Conservation (phyloP, 176 grass and related monocot species). For the Coix lacrymajobi region DNA sequence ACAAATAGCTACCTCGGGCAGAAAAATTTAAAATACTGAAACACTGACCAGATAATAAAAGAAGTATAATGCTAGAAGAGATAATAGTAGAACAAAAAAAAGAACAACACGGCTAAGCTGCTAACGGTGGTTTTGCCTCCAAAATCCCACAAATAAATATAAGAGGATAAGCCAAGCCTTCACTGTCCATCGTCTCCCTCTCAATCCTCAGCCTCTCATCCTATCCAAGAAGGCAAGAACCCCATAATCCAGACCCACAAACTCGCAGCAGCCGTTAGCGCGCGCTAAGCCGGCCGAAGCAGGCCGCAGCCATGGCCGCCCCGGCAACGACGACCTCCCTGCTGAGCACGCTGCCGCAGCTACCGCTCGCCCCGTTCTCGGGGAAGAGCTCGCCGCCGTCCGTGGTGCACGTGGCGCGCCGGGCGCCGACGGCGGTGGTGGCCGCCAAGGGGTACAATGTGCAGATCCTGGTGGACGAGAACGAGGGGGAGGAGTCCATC, state of each 20-base stretch:
- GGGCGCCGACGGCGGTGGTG: constrained; percentile 18
- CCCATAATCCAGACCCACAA: background rate
- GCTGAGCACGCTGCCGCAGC: constrained; percentile 30
- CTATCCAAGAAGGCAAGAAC: constrained; percentile 21
- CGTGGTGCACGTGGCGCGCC: constrained; percentile 31
- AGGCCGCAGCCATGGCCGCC: constrained; percentile 35
- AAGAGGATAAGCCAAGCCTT: constrained; percentile 39
- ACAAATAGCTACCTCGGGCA: too few relatives aligned
- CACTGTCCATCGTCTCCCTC: constrained; percentile 11
- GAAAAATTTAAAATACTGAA: too few relatives aligned
- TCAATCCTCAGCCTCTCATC: constrained; percentile 37
- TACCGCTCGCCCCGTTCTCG: constrained; percentile 31
- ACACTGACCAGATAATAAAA: too few relatives aligned
- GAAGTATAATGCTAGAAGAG: background rate
- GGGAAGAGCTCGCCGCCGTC: constrained; percentile 37
- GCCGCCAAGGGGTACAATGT: constrained; percentile 68
- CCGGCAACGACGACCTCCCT: constrained; percentile 14
- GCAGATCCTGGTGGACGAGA: constrained; percentile 83
- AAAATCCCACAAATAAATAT: constrained; percentile 33
- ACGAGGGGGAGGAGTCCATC: constrained; percentile 65
- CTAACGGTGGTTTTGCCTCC: constrained; percentile 11
- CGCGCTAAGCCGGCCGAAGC: background rate
- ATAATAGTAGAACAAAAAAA: background rate
- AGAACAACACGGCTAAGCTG: background rate
- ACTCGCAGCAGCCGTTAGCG: background rate